These are phyloP conservation scores for Xanthoconium separans DNA, from an alignment of 1,284 basidiomycete genomes.

Conservation along the genomic window DNA sequence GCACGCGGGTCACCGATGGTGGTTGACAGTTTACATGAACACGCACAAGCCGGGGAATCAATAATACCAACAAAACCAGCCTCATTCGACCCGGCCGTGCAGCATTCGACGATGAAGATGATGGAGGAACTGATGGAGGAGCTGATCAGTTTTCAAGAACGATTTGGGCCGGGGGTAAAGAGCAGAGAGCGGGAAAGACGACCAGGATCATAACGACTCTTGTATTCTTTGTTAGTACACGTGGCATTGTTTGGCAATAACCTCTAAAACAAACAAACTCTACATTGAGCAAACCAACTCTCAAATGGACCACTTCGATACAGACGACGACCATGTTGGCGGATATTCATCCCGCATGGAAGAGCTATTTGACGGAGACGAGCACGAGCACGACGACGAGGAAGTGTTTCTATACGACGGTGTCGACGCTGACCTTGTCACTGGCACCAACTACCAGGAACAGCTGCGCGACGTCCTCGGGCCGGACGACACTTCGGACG, in stretches of 20 bases:
- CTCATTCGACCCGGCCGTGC: conserved; percentile 7
- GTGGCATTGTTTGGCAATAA: conserved; percentile 30
- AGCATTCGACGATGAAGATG: conserved; percentile 63
- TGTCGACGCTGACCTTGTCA: conserved; percentile 52
- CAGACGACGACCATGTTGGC: conserved; percentile 38
- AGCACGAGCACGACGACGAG: conserved; percentile 43
- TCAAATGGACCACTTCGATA: conserved; percentile 13
- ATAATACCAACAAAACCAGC: conserved; percentile 5
- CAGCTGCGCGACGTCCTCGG: conserved; percentile 74
- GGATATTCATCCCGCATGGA: conserved; percentile 75
- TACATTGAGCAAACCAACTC: neutral
- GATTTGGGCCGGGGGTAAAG: conserved; percentile 66
- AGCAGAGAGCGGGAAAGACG: conserved; percentile 55
- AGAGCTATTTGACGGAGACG: conserved; percentile 61
- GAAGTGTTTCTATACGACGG: conserved; percentile 73
- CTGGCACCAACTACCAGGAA: conserved; percentile 54
- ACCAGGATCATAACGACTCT: conserved; percentile 36
- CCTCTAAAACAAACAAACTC: conserved; percentile 28
- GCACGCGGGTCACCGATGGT: conserved; percentile 26
- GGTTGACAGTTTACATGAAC: conserved; percentile 18
- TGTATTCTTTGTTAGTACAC: conserved; percentile 4
- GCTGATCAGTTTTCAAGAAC: conserved; percentile 83
- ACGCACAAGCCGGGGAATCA: conserved; percentile 7
- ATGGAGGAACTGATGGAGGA: conserved; percentile 90
- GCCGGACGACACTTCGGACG: conserved; percentile 56